These are phyloP conservation scores for Gonapodya prolifera DNA, from an alignment of 192 early-diverging fungal species.

Conservation along the genomic window DNA sequence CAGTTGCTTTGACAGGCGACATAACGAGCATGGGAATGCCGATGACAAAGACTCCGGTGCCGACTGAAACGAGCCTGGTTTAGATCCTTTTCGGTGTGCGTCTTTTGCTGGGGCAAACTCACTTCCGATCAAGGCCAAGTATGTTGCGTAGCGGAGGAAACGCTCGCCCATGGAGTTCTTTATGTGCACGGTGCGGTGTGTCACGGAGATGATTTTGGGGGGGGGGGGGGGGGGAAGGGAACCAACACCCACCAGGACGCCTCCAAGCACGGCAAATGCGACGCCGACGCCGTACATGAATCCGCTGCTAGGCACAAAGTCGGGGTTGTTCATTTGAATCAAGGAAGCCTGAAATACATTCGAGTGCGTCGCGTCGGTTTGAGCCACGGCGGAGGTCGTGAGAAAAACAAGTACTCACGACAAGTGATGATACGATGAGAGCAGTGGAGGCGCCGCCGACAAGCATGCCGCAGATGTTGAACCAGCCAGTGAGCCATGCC, in stretches of 20 bases:
- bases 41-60: too few species aligned
- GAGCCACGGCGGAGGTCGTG: too few species aligned
- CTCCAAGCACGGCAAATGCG: background rate
- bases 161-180: background rate
- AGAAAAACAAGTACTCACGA: too few species aligned
- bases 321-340: background rate
- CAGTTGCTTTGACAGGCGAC: too few species aligned
- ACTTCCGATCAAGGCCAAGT: too few species aligned
- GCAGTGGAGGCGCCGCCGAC: background rate
- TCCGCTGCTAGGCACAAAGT: background rate
- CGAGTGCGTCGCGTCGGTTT: too few species aligned
- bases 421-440: background rate
- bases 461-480: background rate
- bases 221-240: background rate
- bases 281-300: background rate
- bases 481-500: background rate
- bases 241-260: background rate
- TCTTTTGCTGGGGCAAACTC: too few species aligned
- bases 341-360: background rate
- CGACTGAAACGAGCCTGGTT: too few species aligned
- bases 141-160: background rate
- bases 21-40: too few species aligned
- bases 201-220: background rate
- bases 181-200: too few species aligned
- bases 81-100: too few species aligned